Percentiles rank a stretch among this genome's conserved stretches.
phyloP scores from a whole-genome alignment of 2,329 filamentous ascomycete genomes.

The Elsinoe fawcettii region DNA sequence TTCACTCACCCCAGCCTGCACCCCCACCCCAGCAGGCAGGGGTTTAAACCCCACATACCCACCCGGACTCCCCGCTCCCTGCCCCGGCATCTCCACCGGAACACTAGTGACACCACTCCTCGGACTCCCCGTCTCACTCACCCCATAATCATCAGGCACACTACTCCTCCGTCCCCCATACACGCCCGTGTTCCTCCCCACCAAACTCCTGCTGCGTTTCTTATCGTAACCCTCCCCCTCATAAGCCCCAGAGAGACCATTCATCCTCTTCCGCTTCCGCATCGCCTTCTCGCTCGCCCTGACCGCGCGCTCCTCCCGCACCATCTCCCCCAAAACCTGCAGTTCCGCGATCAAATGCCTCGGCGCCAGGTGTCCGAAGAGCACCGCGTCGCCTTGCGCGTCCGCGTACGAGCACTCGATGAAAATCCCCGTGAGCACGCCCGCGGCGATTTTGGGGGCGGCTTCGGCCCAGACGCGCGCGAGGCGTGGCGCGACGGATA shows the following conservation, averaged over 20 bases:
- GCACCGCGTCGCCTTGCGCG: slow-evolving; percentile 62
- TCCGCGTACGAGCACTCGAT: slow-evolving; percentile 95
- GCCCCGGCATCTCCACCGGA: background rate
- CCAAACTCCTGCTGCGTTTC: slow-evolving; percentile 30
- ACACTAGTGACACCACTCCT: background rate
- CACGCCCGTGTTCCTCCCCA: slow-evolving; percentile 17
- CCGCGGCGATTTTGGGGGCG: slow-evolving; percentile 70
- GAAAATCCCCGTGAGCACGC: slow-evolving; percentile 70
- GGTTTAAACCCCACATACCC: background rate
- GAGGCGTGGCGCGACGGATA: slow-evolving; percentile 76
- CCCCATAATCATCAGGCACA: slow-evolving; percentile 20
- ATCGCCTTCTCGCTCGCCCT: slow-evolving; percentile 37
- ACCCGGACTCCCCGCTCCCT: background rate
- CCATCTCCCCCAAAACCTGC: slow-evolving; percentile 60
- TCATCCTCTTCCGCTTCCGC: slow-evolving; percentile 57
- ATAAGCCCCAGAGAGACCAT: slow-evolving; percentile 25
- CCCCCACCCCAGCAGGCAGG: background rate
- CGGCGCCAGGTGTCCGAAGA: slow-evolving; percentile 87
- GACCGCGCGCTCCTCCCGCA: slow-evolving; percentile 43
- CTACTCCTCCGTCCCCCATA: slow-evolving; percentile 21
- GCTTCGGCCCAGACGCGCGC: slow-evolving; percentile 79
- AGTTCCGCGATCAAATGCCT: slow-evolving; percentile 76
- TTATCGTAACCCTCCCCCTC: slow-evolving; percentile 23
- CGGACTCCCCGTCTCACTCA: slow-evolving; percentile 4
- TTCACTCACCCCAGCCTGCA: background rate